phyloP scores from a whole-genome alignment of 257 asterid genomes.

The Petunia secreta region DNA sequence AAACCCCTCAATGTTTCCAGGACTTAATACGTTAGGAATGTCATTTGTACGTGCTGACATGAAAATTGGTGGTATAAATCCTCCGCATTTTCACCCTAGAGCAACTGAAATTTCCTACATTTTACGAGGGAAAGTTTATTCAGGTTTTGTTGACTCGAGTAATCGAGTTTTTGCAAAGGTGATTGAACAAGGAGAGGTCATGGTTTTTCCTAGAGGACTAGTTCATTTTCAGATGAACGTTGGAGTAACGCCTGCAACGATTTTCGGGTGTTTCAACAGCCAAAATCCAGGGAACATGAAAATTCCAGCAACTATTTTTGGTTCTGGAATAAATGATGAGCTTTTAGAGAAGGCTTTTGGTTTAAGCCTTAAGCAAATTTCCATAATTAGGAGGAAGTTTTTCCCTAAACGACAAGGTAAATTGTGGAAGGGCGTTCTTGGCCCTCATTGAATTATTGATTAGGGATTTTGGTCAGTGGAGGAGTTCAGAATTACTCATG shows the following conservation, averaged over 20 bases:
- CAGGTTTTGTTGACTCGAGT: slow-evolving; percentile 56
- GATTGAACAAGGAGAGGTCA: slow-evolving; percentile 60
- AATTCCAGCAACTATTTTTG: slow-evolving; percentile 55
- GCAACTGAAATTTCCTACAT: slow-evolving; percentile 60
- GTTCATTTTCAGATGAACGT: slow-evolving; percentile 72
- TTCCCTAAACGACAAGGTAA: slow-evolving; percentile 33
- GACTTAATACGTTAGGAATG: slow-evolving; percentile 64
- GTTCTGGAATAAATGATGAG: slow-evolving; percentile 61
- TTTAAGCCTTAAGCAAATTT: slow-evolving; percentile 47
- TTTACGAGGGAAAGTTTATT: slow-evolving; percentile 51
- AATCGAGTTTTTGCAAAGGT: slow-evolving; percentile 54
- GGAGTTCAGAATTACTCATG: no score
- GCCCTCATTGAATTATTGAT: no score
- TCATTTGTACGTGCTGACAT: slow-evolving; percentile 58
- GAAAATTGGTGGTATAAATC: slow-evolving; percentile 56
- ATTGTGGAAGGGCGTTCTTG: not conserved
- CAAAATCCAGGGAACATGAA: slow-evolving; percentile 59
- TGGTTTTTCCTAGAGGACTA: slow-evolving; percentile 62
- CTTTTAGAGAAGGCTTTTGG: slow-evolving; percentile 68
- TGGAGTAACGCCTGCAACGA: slow-evolving; percentile 47
- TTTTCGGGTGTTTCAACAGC: slow-evolving; percentile 56
- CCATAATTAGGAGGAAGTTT: slow-evolving; percentile 44
- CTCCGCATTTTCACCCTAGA: slow-evolving; percentile 60
- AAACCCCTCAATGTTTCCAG: slow-evolving; percentile 46
- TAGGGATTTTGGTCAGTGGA: no score